These are phyloP conservation scores for Aquilaria agallochum DNA, from an alignment of 441 rosid species.

Conservation along the genomic window DNA sequence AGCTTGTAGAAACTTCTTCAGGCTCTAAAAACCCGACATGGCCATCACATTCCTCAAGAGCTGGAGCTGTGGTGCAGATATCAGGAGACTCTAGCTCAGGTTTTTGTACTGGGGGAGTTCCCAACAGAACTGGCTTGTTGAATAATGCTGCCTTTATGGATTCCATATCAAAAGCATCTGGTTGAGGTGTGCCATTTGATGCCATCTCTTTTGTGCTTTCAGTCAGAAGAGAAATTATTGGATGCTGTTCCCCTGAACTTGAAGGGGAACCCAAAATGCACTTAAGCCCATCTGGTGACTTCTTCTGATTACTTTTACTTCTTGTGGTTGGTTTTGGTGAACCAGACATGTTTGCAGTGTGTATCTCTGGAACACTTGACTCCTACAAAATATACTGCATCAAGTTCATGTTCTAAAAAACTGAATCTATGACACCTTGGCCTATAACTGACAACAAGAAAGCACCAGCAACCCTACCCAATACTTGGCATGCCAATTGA, in stretches of 20 bases:
- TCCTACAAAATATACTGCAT: constrained; percentile 37
- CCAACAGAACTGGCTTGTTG: constrained; percentile 20
- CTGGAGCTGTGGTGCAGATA: constrained; percentile 25
- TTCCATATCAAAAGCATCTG: constrained; percentile 50
- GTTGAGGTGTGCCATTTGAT: constrained; percentile 21
- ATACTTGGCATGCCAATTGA: too few relatives aligned
- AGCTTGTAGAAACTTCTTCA: constrained; percentile 48
- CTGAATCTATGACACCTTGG: too few relatives aligned
- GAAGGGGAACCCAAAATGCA: constrained; percentile 18
- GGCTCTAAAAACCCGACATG: constrained; percentile 37
- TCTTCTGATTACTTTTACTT: constrained; percentile 41
- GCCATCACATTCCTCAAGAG: constrained; percentile 33
- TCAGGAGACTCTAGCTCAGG: constrained; percentile 14
- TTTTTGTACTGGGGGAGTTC: constrained; percentile 37
- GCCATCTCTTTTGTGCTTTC: constrained; percentile 19
- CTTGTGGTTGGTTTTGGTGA: constrained; percentile 63
- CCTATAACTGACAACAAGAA: too few relatives aligned
- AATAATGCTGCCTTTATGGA: constrained; percentile 33
- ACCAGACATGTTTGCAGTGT: constrained; percentile 47
- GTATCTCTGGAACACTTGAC: constrained; percentile 69
- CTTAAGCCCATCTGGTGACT: constrained; percentile 25
- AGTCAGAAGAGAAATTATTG: constrained; percentile 30
- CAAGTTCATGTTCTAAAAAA: too few relatives aligned
- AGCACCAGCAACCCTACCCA: too few relatives aligned
- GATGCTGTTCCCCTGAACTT: constrained; percentile 32